Conservation (phyloP, 1,284 basidiomycete genomes). For the Coniophora puteana region DNA sequence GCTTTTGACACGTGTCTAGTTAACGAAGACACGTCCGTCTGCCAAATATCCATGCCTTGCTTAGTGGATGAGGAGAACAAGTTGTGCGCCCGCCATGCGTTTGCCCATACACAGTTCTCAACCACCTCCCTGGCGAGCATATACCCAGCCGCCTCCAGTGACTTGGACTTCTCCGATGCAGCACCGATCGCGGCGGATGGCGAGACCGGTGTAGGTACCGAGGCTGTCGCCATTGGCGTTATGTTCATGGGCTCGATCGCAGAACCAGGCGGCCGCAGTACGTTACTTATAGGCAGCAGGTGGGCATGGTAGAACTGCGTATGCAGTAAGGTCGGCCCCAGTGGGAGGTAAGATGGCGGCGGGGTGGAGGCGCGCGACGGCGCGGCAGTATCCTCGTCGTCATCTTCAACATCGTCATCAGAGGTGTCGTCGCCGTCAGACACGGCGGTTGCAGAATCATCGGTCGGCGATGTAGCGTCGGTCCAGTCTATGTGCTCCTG, state of each 20-base stretch:
- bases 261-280: conserved; percentile 53
- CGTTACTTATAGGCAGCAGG: conserved; percentile 54
- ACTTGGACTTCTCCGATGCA: conserved; percentile 57
- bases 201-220: conserved; percentile 74
- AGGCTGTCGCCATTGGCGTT: conserved; percentile 38
- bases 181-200: conserved; percentile 63
- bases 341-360: conserved; percentile 62
- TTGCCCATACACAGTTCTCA: conserved; percentile 64
- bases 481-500: conserved; percentile 36
- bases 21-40: conserved; percentile 46
- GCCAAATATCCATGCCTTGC: conserved; percentile 43
- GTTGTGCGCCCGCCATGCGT: conserved; percentile 55
- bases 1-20: conserved; percentile 27
- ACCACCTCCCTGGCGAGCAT: conserved; percentile 62
- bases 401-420: conserved; percentile 33
- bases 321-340: conserved; percentile 59
- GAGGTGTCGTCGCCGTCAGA: conserved; percentile 37
- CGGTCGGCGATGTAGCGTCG: conserved; percentile 10
- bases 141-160: conserved; percentile 59
- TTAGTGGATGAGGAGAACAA: conserved; percentile 21
- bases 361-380: conserved; percentile 62
- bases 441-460: conserved; percentile 19
- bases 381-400: conserved; percentile 27
- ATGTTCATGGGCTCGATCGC: conserved; percentile 40
- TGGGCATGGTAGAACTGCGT: conserved; percentile 61